Base-by-base conservation (phyloP, 192 early-diverging fungal species). In the Backusella liffmaniae region DNA sequence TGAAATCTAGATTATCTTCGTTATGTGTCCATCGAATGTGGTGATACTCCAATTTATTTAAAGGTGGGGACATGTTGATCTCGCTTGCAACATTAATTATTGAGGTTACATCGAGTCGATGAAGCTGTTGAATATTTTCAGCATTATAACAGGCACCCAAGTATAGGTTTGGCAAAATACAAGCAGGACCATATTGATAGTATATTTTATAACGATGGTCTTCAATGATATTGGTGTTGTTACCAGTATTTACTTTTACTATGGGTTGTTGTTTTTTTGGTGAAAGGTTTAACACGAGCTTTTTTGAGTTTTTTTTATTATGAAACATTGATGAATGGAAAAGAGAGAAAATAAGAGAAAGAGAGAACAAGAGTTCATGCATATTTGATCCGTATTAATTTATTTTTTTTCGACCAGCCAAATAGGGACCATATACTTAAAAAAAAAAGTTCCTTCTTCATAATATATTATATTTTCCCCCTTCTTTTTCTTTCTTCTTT, bases 41-140 rank as follows among this genome's bases (percentile, higher is more conserved):
- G 56, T 88, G 86, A 70, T 89, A 91, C 65, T 85, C 84, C 41
- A 89, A 86, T n/a, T 32, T 13, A 34, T 34, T n/a, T 5, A 37
- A 32, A 5, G 62, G 9, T 42, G 42, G 56, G 23, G 79, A 65
- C 37, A 53, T 34, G 26, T 51, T 56, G 7, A 95, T 86, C 76
- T 95, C 94, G n/a, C 86, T 80, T 13, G 92, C 94, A 30, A 94
- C 92, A 79, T 94, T 94, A 65, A 95, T 56, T 51, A 95, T 86
- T 26, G 74, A 83, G 2, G 80, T 82, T 72, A 94, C 85, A 23
- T 84, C 80, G 23, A 90, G 82, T 59, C 76, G 73, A 1, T 82
- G 70, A 0, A 95, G 79, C 8, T 84, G 66, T 26, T 70, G 59
- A 3, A 75, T 36, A 59, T 92, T 82, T 41, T 77, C 73, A 10